Evolutionary conservation across 2,329 filamentous ascomycete genomes (phyloP), one percentile per base, ranked within the genome.

Genomic region (Colletotrichum costaricense): DNA sequence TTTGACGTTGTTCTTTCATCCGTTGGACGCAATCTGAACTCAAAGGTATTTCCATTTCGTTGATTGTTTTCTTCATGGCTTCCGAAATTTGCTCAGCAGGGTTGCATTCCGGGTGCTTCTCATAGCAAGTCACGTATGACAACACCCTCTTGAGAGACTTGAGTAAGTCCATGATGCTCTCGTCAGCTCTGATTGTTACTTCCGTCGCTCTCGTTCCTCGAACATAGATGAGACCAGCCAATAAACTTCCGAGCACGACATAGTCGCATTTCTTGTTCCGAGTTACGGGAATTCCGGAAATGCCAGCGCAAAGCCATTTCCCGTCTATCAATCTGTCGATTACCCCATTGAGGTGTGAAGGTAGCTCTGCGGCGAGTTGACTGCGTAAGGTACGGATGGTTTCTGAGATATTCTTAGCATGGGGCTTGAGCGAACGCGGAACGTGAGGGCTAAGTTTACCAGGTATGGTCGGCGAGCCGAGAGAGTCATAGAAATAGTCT

Each of bases 211-310:
- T 56, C 12, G 71, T 22, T 12, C 71, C 67, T 5, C 71, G 67
- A 11, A 73, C 67, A 19, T 66, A 73, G 8, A 71, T 58, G 26
- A 73, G 12, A 0, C 71, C 71, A 1, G 71, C 71, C 3, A 73
- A 66, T 9, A 73, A 11, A 22, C 71, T 73, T 6, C 71, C 71
- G 4, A 73, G 24, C 2, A 73, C 67, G 4, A 73, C 28, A 19
- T 73, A 73, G 22, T 73, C 71, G 56, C 71, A 73, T n/a, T 63
- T 73, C 4, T 73, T 73, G 28, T 73, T 64, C 14, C 69, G 60
- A 0, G 71, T 73, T 24, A 73, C 52, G 2, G 71, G 71, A 19
- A 73, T 73, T 24, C 65, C 67, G 5, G 71, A 71, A 11, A 73
- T 71, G 1, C 71, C 67, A 24, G 35, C 28, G 22, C 71, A 73